Percentiles rank a stretch among this genome's conserved stretches.
These are phyloP conservation scores for Trichoderma semiorbis DNA, from an alignment of 2,329 filamentous ascomycete genomes.

Conservation along the genomic window DNA sequence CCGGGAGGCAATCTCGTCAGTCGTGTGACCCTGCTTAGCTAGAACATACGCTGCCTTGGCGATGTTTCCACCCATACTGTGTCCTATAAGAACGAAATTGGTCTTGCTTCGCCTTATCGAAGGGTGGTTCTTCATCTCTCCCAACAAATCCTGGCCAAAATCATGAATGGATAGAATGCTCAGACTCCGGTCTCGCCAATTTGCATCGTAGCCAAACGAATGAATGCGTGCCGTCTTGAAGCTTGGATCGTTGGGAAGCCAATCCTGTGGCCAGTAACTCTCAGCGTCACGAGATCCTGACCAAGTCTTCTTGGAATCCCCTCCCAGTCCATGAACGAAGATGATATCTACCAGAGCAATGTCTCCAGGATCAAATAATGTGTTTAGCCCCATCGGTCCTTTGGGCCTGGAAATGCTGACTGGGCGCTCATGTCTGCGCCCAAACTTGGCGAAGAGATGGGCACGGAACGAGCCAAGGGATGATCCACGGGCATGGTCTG, in stretches of 20 bases:
- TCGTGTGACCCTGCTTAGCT: background rate
- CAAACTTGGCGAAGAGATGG: background rate
- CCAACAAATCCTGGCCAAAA: background rate
- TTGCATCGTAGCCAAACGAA: background rate
- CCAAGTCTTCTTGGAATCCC: background rate
- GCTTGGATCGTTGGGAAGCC: background rate
- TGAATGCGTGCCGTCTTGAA: background rate
- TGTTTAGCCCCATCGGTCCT: constrained; percentile 4
- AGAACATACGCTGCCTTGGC: constrained; percentile 13
- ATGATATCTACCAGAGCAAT: constrained; percentile 6
- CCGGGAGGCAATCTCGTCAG: background rate
- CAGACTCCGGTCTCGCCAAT: background rate
- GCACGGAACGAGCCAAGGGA: background rate
- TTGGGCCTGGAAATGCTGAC: background rate
- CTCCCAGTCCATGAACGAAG: constrained; percentile 10
- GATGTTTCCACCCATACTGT: constrained; percentile 14
- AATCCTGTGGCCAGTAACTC: background rate
- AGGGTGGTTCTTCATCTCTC: constrained; percentile 1
- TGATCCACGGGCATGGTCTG: background rate
- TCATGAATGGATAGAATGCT: background rate
- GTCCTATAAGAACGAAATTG: constrained; percentile 3
- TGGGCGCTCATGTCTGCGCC: constrained; percentile 14
- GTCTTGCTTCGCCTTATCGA: background rate
- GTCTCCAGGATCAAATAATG: background rate
- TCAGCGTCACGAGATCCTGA: background rate